Base-by-base conservation (phyloP, 1,284 basidiomycete species). In the Hymenochaete sp. region DNA sequence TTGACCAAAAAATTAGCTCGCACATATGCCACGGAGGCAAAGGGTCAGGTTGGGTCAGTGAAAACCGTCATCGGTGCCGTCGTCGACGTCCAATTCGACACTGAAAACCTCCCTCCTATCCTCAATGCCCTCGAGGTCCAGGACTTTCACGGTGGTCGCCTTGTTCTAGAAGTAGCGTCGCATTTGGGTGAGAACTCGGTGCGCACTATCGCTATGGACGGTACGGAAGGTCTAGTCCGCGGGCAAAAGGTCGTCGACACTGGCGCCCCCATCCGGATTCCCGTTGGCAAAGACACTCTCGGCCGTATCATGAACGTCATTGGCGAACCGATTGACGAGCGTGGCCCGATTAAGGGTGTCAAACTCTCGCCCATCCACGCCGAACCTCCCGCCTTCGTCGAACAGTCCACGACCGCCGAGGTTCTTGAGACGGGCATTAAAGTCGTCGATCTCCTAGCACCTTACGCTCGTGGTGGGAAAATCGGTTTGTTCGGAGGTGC, bases 241-340 rank as follows among this genome's bases (percentile, higher is more conserved):
- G 95, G 95, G 45, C 89, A 95, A 68, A 93, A 84, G 73, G 95
- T 98, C 62, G 63, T 95, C 61, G 95, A 98, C 72, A 96, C 93
- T 38, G 95, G 95, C 66, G 73, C 84, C 49, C 95, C 95, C 66
- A 98, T 98, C 70, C 79, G 78, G 70, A 91, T 98, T 56, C 95
- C 93, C 59, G 95, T 98, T 63, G 95, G 95, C 54, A 80, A 79
- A 54, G 89, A 77, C 53, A 93, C 90, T 44, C 83, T 98, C 52
- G 95, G 93, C 52, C 92, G 95, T 67, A 98, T 98, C 79, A 97
- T 98, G 89, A 98, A 98, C 73, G 95, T 98, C 70, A 97, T 98
- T 71, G 95, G 95, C 62, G 93, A 98, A 68, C 91, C 95, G 64
- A 98, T 98, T 67, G 95, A 98, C 68, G 93, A 98, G 71, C 91